Evolutionary conservation across 805 yeast species (phyloP), one percentile per base, ranked within the genome.

Genomic region (Metschnikowia arizonensis): DNA sequence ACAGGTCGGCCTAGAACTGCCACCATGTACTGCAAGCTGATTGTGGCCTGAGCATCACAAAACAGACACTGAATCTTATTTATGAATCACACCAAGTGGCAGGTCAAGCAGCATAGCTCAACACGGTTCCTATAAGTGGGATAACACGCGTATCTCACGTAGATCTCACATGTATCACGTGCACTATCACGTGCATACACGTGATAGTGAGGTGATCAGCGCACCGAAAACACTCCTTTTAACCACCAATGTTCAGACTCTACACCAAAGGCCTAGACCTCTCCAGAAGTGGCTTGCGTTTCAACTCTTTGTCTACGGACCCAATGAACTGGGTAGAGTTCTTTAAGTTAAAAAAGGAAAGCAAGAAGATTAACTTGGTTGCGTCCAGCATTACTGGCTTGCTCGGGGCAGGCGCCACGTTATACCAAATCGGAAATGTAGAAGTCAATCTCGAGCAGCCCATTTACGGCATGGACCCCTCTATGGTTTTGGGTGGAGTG

Each of bases 381-480:
- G 76, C 90, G 1, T 86, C 96, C 1, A 70, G 78, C 2, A 60
- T 82, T 43, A 81, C 95, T 3, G 85, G 90, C 0, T 44, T 85
- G 8, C 56, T 75, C 6, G 88, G 95, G 1, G 78, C 87, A 18
- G 69, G 74, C 11, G 59, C 75, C 4, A 83, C 97, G 1, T 86
- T 90, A 80, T 79, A 78, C 1, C 83, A 81, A 61, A 72, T 90
- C 42, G 82, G 96, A 24, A 84, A 85, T 55, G 71, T 85, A 54
- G 93, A 88, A 60, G 80, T 93, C 49, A 97, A 91, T 62, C 85
- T 91, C 30, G 88, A 95, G 35, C 87, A 88, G 62, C 77, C 81
- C 49, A 76, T 91, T 40, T 77, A 85, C 65, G 99, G 98, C 2
- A 74, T 91, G 49, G 98, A 93, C 60, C 88, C 96, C n/a, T 72